These are phyloP conservation scores for Pythium aphanidermatum DNA, from an alignment of 352 stramenopile species.

Conservation along the genomic window DNA sequence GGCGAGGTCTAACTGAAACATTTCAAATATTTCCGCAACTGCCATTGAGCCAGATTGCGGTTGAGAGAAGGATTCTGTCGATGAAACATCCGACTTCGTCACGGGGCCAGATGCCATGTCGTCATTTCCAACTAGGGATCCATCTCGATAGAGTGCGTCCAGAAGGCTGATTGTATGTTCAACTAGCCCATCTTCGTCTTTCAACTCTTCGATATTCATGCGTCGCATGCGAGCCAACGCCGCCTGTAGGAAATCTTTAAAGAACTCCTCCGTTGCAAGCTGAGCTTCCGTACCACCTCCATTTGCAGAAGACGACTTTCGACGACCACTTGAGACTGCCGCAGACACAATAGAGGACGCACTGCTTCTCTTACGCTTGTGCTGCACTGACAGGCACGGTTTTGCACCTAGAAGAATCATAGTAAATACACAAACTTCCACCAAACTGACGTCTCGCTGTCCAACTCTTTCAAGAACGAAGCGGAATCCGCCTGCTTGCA, in stretches of 20 bases:
- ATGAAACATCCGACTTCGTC: constrained; percentile 5
- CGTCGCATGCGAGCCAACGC: constrained; percentile 56
- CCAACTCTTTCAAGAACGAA: constrained; percentile 65
- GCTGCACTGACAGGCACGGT: constrained; percentile 39
- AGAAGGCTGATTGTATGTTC: constrained; percentile 66
- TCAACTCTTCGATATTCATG: constrained; percentile 68
- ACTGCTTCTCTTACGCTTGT: constrained; percentile 33
- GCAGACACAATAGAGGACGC: constrained; percentile 9
- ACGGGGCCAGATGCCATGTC: constrained; percentile 6
- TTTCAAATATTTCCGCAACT: constrained; percentile 73
- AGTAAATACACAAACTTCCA: constrained; percentile 64
- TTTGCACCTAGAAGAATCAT: constrained; percentile 68
- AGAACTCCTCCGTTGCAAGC: constrained; percentile 26
- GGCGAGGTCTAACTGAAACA: constrained; percentile 79
- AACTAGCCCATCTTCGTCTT: constrained; percentile 74
- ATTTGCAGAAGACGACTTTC: constrained; percentile 31
- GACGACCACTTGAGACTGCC: constrained; percentile 14
- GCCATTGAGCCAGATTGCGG: constrained; percentile 27
- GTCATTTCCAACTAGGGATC: constrained; percentile 36
- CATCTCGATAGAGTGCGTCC: constrained; percentile 67
- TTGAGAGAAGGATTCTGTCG: constrained; percentile 9
- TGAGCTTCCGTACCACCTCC: constrained; percentile 8
- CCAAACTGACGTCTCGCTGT: constrained; percentile 31
- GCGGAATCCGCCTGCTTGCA: constrained; percentile 73
- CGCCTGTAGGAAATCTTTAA: constrained; percentile 71